A percentile compares a stretch with the other conserved stretches of the same genome.
These are phyloP conservation scores for Plicaturopsis crispa DNA, from an alignment of 768 basidiomycete species.

Conservation along the genomic window DNA sequence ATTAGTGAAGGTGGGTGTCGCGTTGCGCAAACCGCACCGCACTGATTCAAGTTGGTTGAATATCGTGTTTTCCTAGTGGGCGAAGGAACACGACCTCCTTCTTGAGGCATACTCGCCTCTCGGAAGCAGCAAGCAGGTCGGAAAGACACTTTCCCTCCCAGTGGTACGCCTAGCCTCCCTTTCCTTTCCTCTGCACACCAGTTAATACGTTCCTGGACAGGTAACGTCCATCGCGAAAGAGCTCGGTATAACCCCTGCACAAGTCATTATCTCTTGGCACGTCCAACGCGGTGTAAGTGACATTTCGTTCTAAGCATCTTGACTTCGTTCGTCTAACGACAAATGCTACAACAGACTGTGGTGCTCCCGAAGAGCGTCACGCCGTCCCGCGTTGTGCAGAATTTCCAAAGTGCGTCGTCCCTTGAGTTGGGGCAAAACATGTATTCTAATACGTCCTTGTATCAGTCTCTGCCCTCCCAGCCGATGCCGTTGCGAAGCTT, in stretches of 20 bases:
- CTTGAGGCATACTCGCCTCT: constrained; percentile 76
- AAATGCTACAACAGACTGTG: constrained; percentile 37
- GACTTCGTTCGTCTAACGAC: background rate
- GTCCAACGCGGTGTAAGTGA: constrained; percentile 62
- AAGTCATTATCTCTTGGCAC: constrained; percentile 71
- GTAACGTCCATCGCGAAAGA: constrained; percentile 51
- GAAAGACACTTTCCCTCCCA: constrained; percentile 48
- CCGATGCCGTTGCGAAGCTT: constrained; percentile 33
- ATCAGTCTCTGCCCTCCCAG: constrained; percentile 24
- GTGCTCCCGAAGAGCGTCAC: constrained; percentile 77
- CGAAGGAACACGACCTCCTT: constrained; percentile 54
- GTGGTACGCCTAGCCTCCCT: constrained; percentile 26
- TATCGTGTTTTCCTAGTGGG: constrained; percentile 39
- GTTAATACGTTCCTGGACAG: constrained; percentile 15
- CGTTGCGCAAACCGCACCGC: too few species aligned
- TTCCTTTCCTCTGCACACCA: background rate
- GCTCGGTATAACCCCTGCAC: constrained; percentile 66
- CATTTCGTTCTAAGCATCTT: background rate
- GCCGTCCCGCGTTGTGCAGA: constrained; percentile 59
- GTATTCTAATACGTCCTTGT: constrained; percentile 1
- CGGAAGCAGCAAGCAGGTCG: constrained; percentile 53
- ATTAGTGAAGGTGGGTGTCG: constrained; percentile 49
- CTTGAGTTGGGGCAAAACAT: background rate
- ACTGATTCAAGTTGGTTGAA: too few species aligned
- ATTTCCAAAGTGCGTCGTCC: constrained; percentile 43